phyloP scores from a whole-genome alignment of 306 rosid genomes.

The Oxytropis ochrocephala region DNA sequence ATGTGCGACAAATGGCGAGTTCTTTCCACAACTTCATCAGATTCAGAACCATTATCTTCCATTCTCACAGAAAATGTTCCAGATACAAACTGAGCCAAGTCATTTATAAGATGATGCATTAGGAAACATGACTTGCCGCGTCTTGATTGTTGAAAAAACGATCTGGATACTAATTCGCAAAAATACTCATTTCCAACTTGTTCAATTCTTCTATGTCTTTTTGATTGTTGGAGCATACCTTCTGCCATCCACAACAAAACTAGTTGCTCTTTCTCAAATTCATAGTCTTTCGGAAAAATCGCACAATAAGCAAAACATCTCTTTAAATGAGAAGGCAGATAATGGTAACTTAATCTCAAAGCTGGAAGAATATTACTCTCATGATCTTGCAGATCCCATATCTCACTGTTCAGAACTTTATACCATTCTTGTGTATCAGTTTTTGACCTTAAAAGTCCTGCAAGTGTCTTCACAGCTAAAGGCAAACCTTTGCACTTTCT shows the following conservation, averaged over 20 bases:
- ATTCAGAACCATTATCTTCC: constrained; percentile 17
- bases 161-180: constrained; percentile 32
- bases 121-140: constrained; percentile 18
- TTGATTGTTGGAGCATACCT: constrained; percentile 25
- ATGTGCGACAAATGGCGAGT: constrained; percentile 30
- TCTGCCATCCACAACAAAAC: constrained; percentile 45
- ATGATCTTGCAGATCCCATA: constrained; percentile 33
- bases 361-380: constrained; percentile 36
- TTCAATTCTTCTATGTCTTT: constrained; percentile 24
- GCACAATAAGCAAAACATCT: constrained; percentile 43
- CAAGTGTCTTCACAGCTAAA: constrained; percentile 36
- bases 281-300: constrained; percentile 32
- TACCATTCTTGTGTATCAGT: constrained; percentile 21
- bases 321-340: constrained; percentile 40
- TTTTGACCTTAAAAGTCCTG: constrained; percentile 35
- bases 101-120: constrained; percentile 39
- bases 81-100: constrained; percentile 31
- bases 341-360: constrained; percentile 36
- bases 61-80: constrained; percentile 31
- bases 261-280: constrained; percentile 28
- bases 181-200: constrained; percentile 37
- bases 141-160: constrained; percentile 32
- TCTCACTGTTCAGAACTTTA: constrained; percentile 31
- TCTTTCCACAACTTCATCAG: constrained; percentile 17
- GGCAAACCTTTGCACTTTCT: constrained; percentile 39